Conservation (phyloP, 768 basidiomycete species). For the Collybia sp. region DNA sequence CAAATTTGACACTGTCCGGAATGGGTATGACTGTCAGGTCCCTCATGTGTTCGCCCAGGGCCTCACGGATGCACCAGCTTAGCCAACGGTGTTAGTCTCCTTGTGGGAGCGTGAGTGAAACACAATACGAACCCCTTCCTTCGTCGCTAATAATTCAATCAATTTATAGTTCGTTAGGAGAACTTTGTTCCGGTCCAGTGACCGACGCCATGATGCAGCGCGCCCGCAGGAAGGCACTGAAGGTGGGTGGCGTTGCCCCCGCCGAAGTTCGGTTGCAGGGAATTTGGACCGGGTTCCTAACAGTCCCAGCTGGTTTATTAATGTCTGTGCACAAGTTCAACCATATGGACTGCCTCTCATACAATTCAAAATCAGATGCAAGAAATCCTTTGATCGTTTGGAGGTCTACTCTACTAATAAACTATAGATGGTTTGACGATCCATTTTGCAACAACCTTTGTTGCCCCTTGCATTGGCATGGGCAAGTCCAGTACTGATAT, state of each 20-base stretch:
- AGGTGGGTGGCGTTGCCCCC: constrained; percentile 17
- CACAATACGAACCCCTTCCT: background rate
- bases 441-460: constrained; percentile 26
- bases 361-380: constrained; percentile 5
- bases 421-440: constrained; percentile 29
- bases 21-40: constrained; percentile 20
- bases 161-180: constrained; percentile 23
- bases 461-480: constrained; percentile 34
- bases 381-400: background rate
- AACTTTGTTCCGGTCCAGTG: constrained; percentile 30
- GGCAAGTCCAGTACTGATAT: constrained; percentile 15
- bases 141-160: background rate
- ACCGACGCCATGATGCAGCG: constrained; percentile 31
- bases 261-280: constrained; percentile 31
- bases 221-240: constrained; percentile 21
- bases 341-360: background rate
- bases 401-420: background rate
- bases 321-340: constrained; percentile 18
- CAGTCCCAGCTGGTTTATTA: constrained; percentile 27
- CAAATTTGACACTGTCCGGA: constrained; percentile 31
- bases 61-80: constrained; percentile 13
- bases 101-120: constrained; percentile 27
- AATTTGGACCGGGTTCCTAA: constrained; percentile 33
- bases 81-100: constrained; percentile 30
- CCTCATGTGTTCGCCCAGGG: background rate